Evolutionary conservation across 2,329 filamentous ascomycete species (phyloP), one percentile per base, ranked within the genome.

Genomic region (Penicillium sp.): DNA sequence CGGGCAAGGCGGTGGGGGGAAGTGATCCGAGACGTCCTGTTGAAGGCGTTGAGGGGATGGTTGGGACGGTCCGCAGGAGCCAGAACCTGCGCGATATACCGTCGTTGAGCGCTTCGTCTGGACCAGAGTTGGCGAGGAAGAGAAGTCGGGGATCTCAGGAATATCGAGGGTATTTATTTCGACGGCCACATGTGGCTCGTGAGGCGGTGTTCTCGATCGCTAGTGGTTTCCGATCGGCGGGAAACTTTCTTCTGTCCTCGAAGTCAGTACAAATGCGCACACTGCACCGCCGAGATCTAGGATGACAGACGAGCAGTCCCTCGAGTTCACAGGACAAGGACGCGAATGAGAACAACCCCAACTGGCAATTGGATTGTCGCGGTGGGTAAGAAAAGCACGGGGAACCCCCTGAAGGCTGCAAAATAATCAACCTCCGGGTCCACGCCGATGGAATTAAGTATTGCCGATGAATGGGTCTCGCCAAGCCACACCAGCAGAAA

Each of bases 61-160:
- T 49, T 52, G 56, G 53, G 56, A 59, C 52, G 59, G 61, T 61
- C 58, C 58, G 54, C 61, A 58, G 54, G 61, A 57, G 56, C 53
- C 54, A 62, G 48, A 41, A 49, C 56, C 59, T 60, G 52, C 41
- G 47, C 54, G 48, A 44, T 52, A 46, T 48, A 55, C 56, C 60
- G 57, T 48, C 50, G 47, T 49, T 35, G 32, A 13, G 24, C 46
- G 29, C 45, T 37, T 43, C 27, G 8, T 49, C 36, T 48, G 51
- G 50, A 51, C 36, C 58, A 54, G 55, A 54, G 47, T 46, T 47
- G 47, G 49, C 43, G 40, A 39, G 39, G 45, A 41, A 46, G 28
- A 39, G 46, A 41, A 18, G 25, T 35, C 43, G 35, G 26, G 34
- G 43, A 49, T 50, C 37, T 47, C 27, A 33, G 46, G 44, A 32